phyloP scores from a whole-genome alignment of 306 rosid species.

The Pterocarpus santalinus region DNA sequence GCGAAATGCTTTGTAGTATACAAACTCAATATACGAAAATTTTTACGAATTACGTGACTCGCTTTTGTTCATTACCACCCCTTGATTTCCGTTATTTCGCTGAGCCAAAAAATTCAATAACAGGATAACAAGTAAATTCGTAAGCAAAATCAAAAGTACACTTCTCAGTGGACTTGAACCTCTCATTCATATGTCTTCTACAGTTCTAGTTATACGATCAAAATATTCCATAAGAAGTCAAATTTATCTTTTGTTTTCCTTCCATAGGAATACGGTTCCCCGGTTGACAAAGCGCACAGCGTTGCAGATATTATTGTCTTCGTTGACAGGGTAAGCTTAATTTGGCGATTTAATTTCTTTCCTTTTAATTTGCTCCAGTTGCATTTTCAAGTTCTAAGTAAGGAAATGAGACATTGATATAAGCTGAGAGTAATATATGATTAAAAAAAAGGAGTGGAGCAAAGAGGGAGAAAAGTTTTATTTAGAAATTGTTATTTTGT shows the following conservation, averaged over 20 bases:
- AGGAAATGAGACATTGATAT: neutral
- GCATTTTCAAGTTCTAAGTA: neutral
- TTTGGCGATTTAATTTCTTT: neutral
- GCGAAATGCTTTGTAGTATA: no score
- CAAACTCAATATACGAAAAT: no score
- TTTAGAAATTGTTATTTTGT: neutral
- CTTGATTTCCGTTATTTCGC: no score
- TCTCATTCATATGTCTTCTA: no score
- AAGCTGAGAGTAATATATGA: neutral
- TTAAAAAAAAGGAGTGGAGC: neutral
- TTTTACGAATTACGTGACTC: no score
- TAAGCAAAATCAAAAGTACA: no score
- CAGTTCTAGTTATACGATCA: no score
- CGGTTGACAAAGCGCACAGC: conserved; percentile 62
- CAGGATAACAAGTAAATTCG: no score
- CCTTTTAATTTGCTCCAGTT: conserved; percentile 8
- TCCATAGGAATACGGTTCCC: conserved; percentile 63
- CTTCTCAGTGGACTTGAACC: no score
- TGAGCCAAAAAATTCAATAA: no score
- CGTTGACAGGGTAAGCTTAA: conserved; percentile 73
- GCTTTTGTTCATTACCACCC: no score
- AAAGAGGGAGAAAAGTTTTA: neutral
- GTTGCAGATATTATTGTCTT: conserved; percentile 64
- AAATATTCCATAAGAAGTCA: no score
- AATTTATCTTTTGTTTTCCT: neutral